Base-by-base conservation (phyloP, 2,329 filamentous ascomycete genomes). In the Paraphaeosphaeria sporulosa region DNA sequence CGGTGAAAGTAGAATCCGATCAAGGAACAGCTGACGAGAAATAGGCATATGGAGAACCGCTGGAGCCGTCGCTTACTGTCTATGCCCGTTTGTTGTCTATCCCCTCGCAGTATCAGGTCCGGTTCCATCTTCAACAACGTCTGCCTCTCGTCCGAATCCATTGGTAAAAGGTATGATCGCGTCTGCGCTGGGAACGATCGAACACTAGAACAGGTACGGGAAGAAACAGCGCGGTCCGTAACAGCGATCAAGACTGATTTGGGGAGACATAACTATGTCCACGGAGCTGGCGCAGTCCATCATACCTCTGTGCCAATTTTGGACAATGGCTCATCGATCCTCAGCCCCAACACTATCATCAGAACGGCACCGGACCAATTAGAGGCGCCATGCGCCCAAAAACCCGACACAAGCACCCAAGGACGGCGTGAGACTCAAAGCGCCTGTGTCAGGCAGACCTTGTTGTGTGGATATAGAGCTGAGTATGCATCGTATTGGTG, bases 311-410 rank as follows among this genome's bases (percentile, higher is more conserved):
- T 23, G 43, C 61, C 61, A 56, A 53, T 49, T 61, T 64, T 61
- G 58, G 61, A 25, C 49, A 61, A 64, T 64, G 58, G 58, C 55
- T 61, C 21, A 58, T 36, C 36, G 27, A 36, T 40, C 25, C 51
- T 61, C 58, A 61, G 58, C 61, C 61, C 59, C 55, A 42, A 55
- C 15, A 40, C 51, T 43, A 42, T 17, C 48, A 42, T 17, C 46
- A 47, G 51, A 56, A 50, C 17, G 10, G 27, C 47, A 7, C 32
- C 40, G 27, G 36, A 55, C 61, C 61, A 61, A 64, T 64, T 43
- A 44, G 21, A 49, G 42, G 54, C 48, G 21, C 25, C 43, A 46
- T 30, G 36, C 49, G 17, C 13, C 27, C 12, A 32, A 46, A 43
- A 10, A 44, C 36, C 38, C 7, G 23, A 23, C 32, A 21, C n/a